A percentile compares a stretch with the other conserved stretches of the same genome.
These are phyloP conservation scores for Thelonectria discophora DNA, from an alignment of 2,329 filamentous ascomycete genomes.

Conservation along the genomic window DNA sequence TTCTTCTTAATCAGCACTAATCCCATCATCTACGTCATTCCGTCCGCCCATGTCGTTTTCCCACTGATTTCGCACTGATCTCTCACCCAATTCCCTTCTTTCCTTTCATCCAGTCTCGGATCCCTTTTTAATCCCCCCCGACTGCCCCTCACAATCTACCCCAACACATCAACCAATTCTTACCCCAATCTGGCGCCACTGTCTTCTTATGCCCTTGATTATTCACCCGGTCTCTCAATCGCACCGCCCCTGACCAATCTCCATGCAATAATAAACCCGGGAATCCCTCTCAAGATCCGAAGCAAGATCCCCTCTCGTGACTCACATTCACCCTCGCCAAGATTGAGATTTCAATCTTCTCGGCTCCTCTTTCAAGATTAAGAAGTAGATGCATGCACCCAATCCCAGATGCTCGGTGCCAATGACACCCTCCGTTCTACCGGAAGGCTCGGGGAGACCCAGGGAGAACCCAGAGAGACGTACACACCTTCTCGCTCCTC, in stretches of 20 bases:
- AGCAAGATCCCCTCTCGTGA: background rate
- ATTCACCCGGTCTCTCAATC: too few species aligned
- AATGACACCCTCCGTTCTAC: background rate
- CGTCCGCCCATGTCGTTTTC: background rate
- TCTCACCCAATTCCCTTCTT: too few species aligned
- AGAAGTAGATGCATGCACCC: background rate
- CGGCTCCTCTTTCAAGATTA: background rate
- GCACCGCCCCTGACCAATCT: too few species aligned
- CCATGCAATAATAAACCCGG: background rate
- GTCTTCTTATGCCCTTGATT: too few species aligned
- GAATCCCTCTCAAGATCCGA: background rate
- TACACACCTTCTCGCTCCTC: too few species aligned
- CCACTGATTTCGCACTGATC: too few species aligned
- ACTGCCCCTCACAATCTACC: too few species aligned
- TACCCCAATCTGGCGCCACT: too few species aligned
- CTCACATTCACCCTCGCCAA: background rate
- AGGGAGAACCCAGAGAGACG: too few species aligned
- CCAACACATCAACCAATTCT: too few species aligned
- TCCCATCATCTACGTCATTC: conserved; percentile 21
- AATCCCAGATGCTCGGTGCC: conserved; percentile 17
- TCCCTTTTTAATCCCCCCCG: too few species aligned
- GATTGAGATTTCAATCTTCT: background rate
- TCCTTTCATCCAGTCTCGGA: too few species aligned
- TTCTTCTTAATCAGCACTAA: conserved; percentile 33
- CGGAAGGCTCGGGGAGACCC: background rate